phyloP scores from a whole-genome alignment of 2,329 filamentous ascomycete genomes.

The Gliomastix tumulicola region DNA sequence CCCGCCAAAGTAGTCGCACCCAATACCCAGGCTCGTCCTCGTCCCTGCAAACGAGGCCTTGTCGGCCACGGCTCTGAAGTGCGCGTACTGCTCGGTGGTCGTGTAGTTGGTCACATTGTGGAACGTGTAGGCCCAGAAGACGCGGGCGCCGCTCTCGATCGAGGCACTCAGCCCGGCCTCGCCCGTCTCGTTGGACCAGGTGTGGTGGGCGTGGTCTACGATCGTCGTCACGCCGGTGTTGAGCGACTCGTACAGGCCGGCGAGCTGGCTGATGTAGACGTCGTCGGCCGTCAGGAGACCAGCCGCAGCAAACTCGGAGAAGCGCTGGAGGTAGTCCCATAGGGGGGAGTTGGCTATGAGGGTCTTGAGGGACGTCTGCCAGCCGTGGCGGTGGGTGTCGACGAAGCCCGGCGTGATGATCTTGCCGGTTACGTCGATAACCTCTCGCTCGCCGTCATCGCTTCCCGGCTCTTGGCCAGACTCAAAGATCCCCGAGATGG shows the following conservation, averaged over 20 bases:
- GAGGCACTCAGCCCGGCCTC: conserved; percentile 37
- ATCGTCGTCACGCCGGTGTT: conserved; percentile 45
- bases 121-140: conserved; percentile 38
- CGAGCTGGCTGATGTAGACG: conserved; percentile 37
- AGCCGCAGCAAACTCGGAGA: conserved; percentile 20
- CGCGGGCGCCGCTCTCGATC: conserved; percentile 34
- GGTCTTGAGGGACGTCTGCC: conserved; percentile 50
- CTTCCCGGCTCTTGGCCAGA: conserved; percentile 6
- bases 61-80: conserved; percentile 4
- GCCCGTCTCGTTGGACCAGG: conserved; percentile 32
- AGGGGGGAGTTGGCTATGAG: conserved; percentile 43
- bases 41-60: not conserved
- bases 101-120: conserved; percentile 15
- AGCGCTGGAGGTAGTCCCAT: conserved; percentile 37
- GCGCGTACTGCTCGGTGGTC: conserved; percentile 3
- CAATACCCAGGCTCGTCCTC: conserved; percentile 28
- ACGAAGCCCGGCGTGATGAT: conserved; percentile 50
- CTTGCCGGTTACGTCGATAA: conserved; percentile 38
- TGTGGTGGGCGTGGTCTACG: conserved; percentile 46
- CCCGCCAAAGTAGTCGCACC: conserved; percentile 30
- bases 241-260: conserved; percentile 41
- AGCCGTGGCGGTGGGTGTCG: conserved; percentile 48
- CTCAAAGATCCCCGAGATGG: conserved; percentile 20
- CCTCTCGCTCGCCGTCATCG: conserved; percentile 8
- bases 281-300: conserved; percentile 30